Base-by-base conservation (phyloP, 805 yeast genomes). In the Teunomyces panamensis region DNA sequence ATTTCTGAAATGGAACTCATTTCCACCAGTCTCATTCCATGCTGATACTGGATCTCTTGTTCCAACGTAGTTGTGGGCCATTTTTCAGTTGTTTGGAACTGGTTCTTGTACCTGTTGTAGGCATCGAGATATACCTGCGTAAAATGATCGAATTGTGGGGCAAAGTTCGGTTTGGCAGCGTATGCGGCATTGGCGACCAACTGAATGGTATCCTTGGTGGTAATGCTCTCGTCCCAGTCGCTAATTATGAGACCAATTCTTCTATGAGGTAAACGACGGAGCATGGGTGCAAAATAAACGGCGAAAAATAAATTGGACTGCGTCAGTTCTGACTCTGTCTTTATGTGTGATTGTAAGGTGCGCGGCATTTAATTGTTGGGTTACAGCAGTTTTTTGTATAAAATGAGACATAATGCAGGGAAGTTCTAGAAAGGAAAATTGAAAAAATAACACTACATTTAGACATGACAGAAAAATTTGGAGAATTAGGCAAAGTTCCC, bases 201-300 rank as follows among this genome's bases (percentile, higher is more conserved):
- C 24, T 59, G 60, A 27, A 83, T 75, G 0, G 89, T 82, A 59
- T 84, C 89, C 28, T 62, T 56, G 5, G 56, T 52, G 0, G 89
- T 81, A 26, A 81, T 71, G 0, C 89, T 84, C 37, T 83, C 88
- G 58, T 84, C 89, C 83, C 86, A 84, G 54, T 84, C 89, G 3
- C 77, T 62, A 1, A 82, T 69, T 9, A 82, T 42, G 52, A 11
- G 53, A 13, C 48, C 27, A 9, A 43, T 44, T 16, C 24, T 27
- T 16, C 46, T 24, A 5, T 24, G 30, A 9, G 26, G 14, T n/a
- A 39, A 28, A 26, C 43, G 43, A 11, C 28, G 37, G 27, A 43
- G 14, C 36, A 34, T 14, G 41, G 32, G 33, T 34, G 35, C 29
- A 13, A 32, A 30, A 30, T n/a, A 32, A 13, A n/a, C 7, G 10